These are phyloP conservation scores for Clathrus columnatus DNA, from an alignment of 768 basidiomycete species.

Conservation along the genomic window DNA sequence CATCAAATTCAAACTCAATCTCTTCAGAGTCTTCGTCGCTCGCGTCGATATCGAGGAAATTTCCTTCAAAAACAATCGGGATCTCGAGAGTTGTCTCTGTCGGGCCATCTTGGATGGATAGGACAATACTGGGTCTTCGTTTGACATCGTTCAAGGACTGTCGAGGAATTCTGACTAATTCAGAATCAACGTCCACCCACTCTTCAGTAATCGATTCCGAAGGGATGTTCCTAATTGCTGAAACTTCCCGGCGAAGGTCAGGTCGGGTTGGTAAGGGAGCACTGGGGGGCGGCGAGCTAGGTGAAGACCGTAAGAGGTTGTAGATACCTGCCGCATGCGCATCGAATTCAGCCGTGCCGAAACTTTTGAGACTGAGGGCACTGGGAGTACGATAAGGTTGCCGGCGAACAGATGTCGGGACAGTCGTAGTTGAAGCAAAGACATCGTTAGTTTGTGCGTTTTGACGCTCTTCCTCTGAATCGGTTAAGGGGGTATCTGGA, in stretches of 20 bases:
- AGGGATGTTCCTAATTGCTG: background rate
- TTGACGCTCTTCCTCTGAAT: background rate
- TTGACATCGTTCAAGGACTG: background rate
- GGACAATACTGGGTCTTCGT: background rate
- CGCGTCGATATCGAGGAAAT: background rate
- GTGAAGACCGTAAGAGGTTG: background rate
- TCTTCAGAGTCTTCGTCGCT: slow-evolving; percentile 2
- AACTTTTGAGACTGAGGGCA: slow-evolving; percentile 7
- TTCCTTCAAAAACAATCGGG: slow-evolving; percentile 2
- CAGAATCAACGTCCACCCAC: background rate
- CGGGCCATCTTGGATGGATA: slow-evolving; percentile 4
- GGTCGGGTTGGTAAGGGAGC: background rate
- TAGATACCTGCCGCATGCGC: background rate
- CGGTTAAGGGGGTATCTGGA: background rate
- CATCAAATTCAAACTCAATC: background rate
- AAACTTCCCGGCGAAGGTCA: background rate
- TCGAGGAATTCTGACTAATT: background rate
- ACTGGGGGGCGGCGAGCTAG: background rate
- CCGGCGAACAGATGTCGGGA: background rate
- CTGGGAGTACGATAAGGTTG: slow-evolving; percentile 5
- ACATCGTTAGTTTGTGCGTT: background rate
- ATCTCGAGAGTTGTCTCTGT: slow-evolving; percentile 2
- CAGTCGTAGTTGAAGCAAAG: background rate
- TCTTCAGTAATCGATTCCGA: background rate
- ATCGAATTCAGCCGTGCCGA: slow-evolving; percentile 6